Evolutionary conservation across 495 filamentous ascomycete genomes (phyloP).

Genomic region (Penicillium coprophilum): DNA sequence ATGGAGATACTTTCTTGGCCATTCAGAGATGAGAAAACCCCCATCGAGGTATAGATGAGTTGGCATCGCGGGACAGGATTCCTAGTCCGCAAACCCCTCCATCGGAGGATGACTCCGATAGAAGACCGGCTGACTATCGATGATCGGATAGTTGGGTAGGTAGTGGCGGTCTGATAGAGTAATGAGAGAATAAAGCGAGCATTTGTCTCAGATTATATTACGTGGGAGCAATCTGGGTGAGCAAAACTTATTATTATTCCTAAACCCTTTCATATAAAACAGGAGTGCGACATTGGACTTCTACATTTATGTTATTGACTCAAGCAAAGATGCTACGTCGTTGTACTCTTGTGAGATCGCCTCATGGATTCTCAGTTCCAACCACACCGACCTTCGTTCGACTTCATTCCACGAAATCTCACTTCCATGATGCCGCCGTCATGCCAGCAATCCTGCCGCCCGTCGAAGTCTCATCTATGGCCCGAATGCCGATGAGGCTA

Average conservation of each 20-base stretch:
- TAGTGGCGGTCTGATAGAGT: not conserved
- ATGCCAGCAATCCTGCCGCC: constrained; percentile 7
- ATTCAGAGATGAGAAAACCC: not conserved
- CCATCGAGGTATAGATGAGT: constrained; percentile 2
- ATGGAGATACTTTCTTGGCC: not conserved
- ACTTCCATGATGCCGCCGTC: constrained; percentile 20
- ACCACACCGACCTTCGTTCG: not conserved
- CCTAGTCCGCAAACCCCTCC: constrained; percentile 16
- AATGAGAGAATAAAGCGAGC: no score
- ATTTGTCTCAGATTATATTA: not conserved
- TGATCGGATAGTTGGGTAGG: constrained; percentile 4
- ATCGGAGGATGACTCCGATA: constrained; percentile 24
- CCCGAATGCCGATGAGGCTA: constrained; percentile 63
- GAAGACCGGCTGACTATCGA: constrained; percentile 14
- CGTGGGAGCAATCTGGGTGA: not conserved
- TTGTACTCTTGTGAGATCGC: not conserved
- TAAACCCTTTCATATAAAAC: not conserved
- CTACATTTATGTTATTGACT: not conserved
- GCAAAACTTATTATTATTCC: not conserved
- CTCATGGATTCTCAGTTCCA: not conserved
- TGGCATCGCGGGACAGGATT: constrained; percentile 6
- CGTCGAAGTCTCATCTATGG: constrained; percentile 50
- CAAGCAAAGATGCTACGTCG: constrained; percentile 15
- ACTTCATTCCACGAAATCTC: constrained; percentile 22
- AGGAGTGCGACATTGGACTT: not conserved